Conservation (phyloP, 2,329 filamentous ascomycete genomes). For the Nigrospora osmanthi region DNA sequence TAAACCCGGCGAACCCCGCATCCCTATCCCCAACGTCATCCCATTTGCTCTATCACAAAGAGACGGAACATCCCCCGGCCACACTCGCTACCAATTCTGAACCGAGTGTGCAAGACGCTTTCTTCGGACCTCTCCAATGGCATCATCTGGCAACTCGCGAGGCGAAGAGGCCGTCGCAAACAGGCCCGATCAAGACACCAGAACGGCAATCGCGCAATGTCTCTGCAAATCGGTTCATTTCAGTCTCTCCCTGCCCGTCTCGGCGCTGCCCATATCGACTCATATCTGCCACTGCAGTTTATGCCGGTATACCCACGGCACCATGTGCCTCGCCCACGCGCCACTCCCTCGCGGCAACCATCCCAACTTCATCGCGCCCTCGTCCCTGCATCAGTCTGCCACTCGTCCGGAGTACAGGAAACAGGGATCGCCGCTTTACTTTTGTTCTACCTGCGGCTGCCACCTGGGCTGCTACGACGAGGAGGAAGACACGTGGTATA, state of each 20-base stretch:
- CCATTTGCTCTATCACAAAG: too few relatives aligned
- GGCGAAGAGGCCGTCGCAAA: too few relatives aligned
- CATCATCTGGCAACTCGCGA: too few relatives aligned
- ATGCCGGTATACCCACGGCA: slow-evolving; percentile 2
- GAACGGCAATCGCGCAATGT: neutral
- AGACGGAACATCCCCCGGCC: too few relatives aligned
- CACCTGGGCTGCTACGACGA: slow-evolving; percentile 3
- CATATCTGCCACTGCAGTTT: slow-evolving; percentile 4
- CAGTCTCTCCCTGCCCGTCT: neutral
- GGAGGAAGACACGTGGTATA: neutral
- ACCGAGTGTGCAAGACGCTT: too few relatives aligned
- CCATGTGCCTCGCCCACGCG: neutral
- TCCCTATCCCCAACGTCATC: too few relatives aligned
- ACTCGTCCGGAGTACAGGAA: neutral
- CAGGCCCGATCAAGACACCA: too few relatives aligned
- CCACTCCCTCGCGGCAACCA: neutral
- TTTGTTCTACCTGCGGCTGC: slow-evolving; percentile 5
- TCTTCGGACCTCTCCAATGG: too few relatives aligned
- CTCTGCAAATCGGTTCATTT: slow-evolving; percentile 1
- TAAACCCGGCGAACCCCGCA: too few relatives aligned
- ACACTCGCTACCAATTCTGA: too few relatives aligned
- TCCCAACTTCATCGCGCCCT: neutral
- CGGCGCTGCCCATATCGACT: neutral
- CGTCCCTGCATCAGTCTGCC: neutral
- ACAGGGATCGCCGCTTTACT: neutral